Percentiles rank a stretch among this genome's conserved stretches.
phyloP scores from a whole-genome alignment of 139 green algal genomes.

The Chlorella sp. region DNA sequence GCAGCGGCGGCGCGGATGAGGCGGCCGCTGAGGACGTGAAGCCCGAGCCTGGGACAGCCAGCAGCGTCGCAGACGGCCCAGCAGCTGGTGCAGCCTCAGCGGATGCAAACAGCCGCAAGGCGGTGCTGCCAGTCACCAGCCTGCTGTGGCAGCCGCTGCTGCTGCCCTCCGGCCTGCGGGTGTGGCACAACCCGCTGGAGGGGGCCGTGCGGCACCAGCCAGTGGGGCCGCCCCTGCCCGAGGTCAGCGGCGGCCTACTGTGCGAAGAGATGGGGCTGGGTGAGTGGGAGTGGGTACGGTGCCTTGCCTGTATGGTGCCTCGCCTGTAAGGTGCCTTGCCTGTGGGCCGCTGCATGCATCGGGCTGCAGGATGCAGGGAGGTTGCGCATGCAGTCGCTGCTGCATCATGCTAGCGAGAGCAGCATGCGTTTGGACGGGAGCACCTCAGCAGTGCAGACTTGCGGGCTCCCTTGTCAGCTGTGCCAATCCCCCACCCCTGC shows the following conservation, averaged over 20 bases:
- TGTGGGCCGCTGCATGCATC: too few relatives aligned
- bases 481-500: neutral
- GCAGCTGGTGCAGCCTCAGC: neutral
- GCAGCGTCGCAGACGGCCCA: neutral
- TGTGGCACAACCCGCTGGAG: neutral
- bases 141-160: constrained; percentile 15
- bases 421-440: too few relatives aligned
- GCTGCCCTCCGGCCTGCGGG: neutral
- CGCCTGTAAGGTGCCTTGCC: too few relatives aligned
- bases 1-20: neutral
- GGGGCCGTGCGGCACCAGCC: neutral
- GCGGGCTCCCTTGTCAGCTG: neutral
- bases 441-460: too few relatives aligned
- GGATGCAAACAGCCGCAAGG: constrained; percentile 2
- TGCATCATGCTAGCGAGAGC: too few relatives aligned
- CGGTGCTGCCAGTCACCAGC: neutral
- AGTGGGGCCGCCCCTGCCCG: neutral
- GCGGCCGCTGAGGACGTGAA: neutral
- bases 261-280: constrained; percentile 70
- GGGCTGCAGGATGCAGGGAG: neutral
- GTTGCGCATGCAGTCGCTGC: too few relatives aligned
- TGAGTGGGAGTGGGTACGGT: neutral
- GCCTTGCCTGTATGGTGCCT: too few relatives aligned
- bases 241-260: constrained; percentile 46
- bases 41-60: neutral